Evolutionary conservation across 345 rosid genomes (phyloP).

Genomic region (Limnanthes douglasii): DNA sequence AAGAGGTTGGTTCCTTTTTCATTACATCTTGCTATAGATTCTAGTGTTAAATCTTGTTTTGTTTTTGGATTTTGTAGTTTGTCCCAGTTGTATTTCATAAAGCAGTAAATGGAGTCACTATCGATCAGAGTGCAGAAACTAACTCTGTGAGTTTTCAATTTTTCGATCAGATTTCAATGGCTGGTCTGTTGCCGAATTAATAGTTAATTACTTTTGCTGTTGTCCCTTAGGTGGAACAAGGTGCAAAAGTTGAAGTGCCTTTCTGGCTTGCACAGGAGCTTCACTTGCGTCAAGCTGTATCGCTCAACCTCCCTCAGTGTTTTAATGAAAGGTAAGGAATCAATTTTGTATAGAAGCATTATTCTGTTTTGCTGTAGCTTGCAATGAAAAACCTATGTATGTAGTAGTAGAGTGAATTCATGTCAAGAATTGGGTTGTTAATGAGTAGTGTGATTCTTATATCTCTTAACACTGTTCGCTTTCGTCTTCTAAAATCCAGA

Average conservation of each 20-base stretch:
- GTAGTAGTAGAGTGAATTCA: neutral
- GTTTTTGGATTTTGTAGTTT: slow-evolving; percentile 20
- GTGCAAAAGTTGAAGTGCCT: slow-evolving; percentile 61
- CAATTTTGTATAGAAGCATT: too few relatives aligned
- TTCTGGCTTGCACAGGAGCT: slow-evolving; percentile 81
- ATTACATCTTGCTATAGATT: neutral
- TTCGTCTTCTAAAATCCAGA: too few relatives aligned
- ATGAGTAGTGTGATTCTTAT: neutral
- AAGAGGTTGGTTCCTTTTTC: slow-evolving; percentile 29
- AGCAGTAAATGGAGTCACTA: slow-evolving; percentile 52
- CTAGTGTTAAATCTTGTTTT: neutral
- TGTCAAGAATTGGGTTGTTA: neutral
- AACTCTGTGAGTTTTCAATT: slow-evolving; percentile 29
- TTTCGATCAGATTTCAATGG: neutral
- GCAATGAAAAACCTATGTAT: too few relatives aligned
- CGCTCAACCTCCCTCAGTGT: slow-evolving; percentile 52
- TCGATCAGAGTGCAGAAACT: slow-evolving; percentile 63
- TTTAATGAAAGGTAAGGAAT: slow-evolving; percentile 61
- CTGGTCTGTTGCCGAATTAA: too few relatives aligned
- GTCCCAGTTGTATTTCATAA: slow-evolving; percentile 46
- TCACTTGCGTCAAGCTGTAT: slow-evolving; percentile 44
- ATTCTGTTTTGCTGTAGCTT: slow-evolving; percentile 5
- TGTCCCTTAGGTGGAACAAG: slow-evolving; percentile 48
- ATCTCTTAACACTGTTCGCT: neutral
- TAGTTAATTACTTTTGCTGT: neutral